phyloP scores from a whole-genome alignment of 305 asterid species.

The Nicotiana rustica region DNA sequence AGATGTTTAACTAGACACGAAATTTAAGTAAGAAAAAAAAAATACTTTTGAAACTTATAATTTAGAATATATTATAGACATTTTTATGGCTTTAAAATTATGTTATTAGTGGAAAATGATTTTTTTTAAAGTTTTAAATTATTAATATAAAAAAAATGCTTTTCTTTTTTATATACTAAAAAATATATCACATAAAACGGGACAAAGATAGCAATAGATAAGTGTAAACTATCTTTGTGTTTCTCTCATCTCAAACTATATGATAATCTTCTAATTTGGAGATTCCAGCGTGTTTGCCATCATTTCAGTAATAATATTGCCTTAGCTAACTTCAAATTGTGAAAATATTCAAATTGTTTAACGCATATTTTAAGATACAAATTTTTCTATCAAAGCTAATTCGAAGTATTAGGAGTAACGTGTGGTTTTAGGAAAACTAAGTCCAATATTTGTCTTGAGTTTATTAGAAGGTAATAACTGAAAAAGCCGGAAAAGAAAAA shows the following conservation, averaged over 20 bases:
- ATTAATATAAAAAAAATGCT: no score
- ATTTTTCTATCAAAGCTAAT: background rate
- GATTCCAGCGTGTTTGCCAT: background rate
- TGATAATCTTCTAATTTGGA: background rate
- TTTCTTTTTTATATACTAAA: no score
- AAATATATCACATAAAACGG: no score
- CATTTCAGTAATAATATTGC: background rate
- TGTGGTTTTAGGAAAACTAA: background rate
- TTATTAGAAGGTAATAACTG: background rate
- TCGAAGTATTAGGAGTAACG: background rate
- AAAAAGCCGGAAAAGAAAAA: no score
- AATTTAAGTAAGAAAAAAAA: no score
- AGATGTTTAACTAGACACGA: no score
- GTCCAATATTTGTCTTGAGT: conserved; percentile 1
- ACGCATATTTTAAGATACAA: background rate
- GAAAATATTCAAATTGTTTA: background rate
- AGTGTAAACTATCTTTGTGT: background rate
- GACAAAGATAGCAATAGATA: no score
- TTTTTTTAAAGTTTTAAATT: no score
- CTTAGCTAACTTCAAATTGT: no score
- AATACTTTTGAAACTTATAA: no score
- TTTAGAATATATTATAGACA: no score
- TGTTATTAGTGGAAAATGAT: background rate
- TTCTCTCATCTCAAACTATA: background rate
- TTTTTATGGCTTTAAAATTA: no score